Conservation (phyloP, 305 asterid species). For the Withania somnifera region DNA sequence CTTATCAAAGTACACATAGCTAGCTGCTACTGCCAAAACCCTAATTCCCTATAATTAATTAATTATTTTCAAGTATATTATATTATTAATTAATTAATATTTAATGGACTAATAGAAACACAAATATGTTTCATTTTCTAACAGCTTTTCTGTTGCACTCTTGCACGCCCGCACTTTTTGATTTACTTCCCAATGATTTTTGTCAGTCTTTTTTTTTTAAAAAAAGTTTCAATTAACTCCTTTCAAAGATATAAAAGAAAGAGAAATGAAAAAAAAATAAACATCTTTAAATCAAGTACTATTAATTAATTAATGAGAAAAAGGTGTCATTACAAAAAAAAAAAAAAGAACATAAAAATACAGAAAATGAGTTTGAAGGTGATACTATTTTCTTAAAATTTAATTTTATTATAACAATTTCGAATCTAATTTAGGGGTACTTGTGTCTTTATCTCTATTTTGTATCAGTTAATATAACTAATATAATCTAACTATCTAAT, state of each 20-base stretch:
- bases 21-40: slow-evolving; percentile 5
- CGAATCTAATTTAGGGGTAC: too few species aligned
- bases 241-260: not conserved
- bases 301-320: too few species aligned
- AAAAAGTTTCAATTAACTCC: not conserved
- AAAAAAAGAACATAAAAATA: too few species aligned
- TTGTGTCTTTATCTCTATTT: too few species aligned
- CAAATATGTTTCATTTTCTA: not conserved
- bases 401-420: too few species aligned
- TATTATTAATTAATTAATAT: not conserved
- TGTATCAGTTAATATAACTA: too few species aligned
- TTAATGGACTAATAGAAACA: not conserved
- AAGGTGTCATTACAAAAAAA: too few species aligned
- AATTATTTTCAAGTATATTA: not conserved
- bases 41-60: not conserved
- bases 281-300: not conserved
- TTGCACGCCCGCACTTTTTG: slow-evolving; percentile 4
- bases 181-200: slow-evolving; percentile 3
- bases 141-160: not conserved
- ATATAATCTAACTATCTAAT: too few species aligned
- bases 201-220: not conserved
- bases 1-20: not conserved
- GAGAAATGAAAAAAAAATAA: not conserved
- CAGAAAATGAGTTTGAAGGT: too few species aligned
- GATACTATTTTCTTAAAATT: too few species aligned